Evolutionary conservation across 305 asterid genomes (phyloP), one percentile per base, ranked within the genome.

Genomic region (Fraxinus sp.): DNA sequence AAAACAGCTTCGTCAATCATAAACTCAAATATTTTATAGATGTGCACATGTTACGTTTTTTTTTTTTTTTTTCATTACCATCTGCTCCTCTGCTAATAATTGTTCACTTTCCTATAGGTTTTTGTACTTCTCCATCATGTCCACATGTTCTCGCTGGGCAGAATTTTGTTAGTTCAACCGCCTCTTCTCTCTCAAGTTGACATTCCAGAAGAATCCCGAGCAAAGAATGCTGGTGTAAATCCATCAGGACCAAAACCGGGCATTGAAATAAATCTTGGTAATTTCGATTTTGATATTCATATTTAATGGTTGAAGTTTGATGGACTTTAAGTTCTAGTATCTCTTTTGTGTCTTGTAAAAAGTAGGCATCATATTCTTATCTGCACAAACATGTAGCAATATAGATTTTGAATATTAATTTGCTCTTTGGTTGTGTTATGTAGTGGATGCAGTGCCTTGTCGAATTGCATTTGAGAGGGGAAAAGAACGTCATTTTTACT

Each of bases 381-480:
- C 64, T 79, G 68, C 76, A 62, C 77, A 79, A 78, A 57, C 39
- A 62, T 79, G 80, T 49, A 62, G 10, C 28, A 75, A 43, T 83
- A 79, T 46, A 71, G 77, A 73, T 76, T 75, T 83, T 81, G 30
- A 84, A 59, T 87, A 80, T 30, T 80, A 30, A 79, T 28, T 86
- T 72, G 79, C 37, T 84, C 81, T 86, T 85, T 80, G 57, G 84
- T 35, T 77, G 43, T 83, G 77, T 83, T 85, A 43, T 87, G 77
- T 91, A 96, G 99, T 88, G 86, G 98, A 92, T 83, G 92, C 92
- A 66, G 87, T 96, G 80, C 97, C 99, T 68, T 96, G 99, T 86
- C 94, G 96, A 83, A 94, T 96, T 83, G 97, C 99, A 77, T 96
- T 96, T 85, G 98, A 96, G 92, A 93, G 97, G 90, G 99, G 99